A percentile compares a stretch with the other conserved stretches of the same genome.
phyloP scores from a whole-genome alignment of 805 yeast species.

The Yarrowia hollandica region DNA sequence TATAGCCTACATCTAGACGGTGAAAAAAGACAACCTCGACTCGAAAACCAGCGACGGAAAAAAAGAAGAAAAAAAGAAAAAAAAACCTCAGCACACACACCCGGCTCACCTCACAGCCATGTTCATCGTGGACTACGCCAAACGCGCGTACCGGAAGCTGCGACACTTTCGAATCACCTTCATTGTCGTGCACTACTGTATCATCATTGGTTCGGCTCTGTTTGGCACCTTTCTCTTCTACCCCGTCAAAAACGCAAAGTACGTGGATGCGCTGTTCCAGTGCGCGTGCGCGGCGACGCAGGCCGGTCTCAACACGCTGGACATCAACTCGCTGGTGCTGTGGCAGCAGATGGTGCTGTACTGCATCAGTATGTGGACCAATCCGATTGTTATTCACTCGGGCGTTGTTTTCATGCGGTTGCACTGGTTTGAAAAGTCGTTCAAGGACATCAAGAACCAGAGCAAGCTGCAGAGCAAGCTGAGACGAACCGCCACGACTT shows the following conservation, averaged over 20 bases:
- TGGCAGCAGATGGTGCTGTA: conserved; percentile 82
- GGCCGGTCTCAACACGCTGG: conserved; percentile 85
- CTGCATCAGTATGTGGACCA: conserved; percentile 61
- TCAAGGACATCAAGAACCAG: conserved; percentile 73
- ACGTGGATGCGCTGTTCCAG: conserved; percentile 78
- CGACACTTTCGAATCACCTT: conserved; percentile 29
- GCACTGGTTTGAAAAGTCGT: conserved; percentile 85
- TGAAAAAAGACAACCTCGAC: too few relatives aligned
- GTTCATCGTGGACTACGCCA: conserved; percentile 9
- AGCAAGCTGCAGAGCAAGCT: conserved; percentile 79
- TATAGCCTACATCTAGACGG: not conserved
- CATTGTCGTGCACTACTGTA: conserved; percentile 48
- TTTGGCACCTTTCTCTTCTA: conserved; percentile 74
- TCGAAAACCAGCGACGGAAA: too few relatives aligned
- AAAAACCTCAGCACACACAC: not conserved
- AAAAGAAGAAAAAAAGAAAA: too few relatives aligned
- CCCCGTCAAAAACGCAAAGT: conserved; percentile 63
- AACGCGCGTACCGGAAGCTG: conserved; percentile 22
- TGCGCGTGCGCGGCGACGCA: conserved; percentile 81
- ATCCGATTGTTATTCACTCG: conserved; percentile 88
- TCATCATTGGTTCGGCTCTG: conserved; percentile 59
- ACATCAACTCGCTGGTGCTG: conserved; percentile 59
- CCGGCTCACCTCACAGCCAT: not conserved
- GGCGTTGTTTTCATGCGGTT: conserved; percentile 72
- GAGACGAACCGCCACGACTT: conserved; percentile 76